Evolutionary conservation across 2,329 filamentous ascomycete genomes (phyloP).

Genomic region (Escovopsis sp.): DNA sequence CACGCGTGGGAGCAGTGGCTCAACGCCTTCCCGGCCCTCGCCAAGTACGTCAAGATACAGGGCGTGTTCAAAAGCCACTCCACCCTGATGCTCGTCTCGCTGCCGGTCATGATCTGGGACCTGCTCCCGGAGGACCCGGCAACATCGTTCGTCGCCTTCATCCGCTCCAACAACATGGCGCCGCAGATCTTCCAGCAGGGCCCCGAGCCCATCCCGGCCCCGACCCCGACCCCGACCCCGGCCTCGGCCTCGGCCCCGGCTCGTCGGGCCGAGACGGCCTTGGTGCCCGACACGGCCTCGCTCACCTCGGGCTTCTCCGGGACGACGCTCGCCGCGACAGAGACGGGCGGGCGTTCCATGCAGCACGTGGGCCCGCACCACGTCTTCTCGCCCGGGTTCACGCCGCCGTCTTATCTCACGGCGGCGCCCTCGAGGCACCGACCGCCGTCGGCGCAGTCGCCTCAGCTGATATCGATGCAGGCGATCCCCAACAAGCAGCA

Average conservation of each 20-base stretch:
- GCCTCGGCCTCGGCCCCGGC: slow-evolving; percentile 12
- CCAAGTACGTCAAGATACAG: slow-evolving; percentile 46
- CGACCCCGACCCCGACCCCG: slow-evolving; percentile 2
- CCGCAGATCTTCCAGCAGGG: slow-evolving; percentile 15
- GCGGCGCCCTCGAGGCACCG: slow-evolving; percentile 12
- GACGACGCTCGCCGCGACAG: slow-evolving; percentile 19
- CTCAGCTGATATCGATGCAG: slow-evolving; percentile 21
- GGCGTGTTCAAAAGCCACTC: slow-evolving; percentile 48
- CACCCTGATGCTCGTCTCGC: slow-evolving; percentile 39
- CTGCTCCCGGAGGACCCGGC: slow-evolving; percentile 42
- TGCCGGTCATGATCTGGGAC: slow-evolving; percentile 47
- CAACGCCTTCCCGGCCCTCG: slow-evolving; percentile 38
- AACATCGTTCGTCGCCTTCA: slow-evolving; percentile 43
- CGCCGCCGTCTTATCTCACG: slow-evolving; percentile 6
- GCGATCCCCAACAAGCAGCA: slow-evolving; percentile 32
- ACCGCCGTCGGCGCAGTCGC: slow-evolving; percentile 8
- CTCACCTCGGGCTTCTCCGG: slow-evolving; percentile 19
- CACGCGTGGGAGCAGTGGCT: slow-evolving; percentile 46
- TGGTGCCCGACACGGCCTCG: slow-evolving; percentile 14
- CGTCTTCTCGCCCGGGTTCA: too few relatives aligned
- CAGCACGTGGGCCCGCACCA: neutral
- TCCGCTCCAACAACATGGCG: slow-evolving; percentile 41
- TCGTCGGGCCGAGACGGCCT: slow-evolving; percentile 8
- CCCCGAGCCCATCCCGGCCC: too few relatives aligned
- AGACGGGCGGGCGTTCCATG: slow-evolving; percentile 8